These are phyloP conservation scores for Fusarium incarnatum DNA, from an alignment of 2,329 filamentous ascomycete genomes.

Conservation along the genomic window DNA sequence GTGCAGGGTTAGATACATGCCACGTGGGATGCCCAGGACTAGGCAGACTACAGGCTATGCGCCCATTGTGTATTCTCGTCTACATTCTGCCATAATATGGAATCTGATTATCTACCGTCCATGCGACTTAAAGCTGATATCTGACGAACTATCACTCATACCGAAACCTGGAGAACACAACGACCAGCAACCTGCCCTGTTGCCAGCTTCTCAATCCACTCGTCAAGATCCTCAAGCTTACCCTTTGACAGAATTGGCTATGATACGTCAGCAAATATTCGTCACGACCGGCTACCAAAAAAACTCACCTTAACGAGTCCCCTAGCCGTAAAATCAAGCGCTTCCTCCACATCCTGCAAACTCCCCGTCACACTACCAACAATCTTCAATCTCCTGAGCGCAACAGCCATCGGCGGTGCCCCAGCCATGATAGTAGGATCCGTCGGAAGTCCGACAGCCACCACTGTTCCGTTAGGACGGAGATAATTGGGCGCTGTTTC, in stretches of 20 bases:
- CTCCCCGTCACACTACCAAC: constrained; percentile 42
- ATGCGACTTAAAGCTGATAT: background rate
- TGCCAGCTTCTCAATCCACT: constrained; percentile 39
- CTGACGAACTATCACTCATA: background rate
- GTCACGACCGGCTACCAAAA: rapidly evolving
- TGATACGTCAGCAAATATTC: background rate
- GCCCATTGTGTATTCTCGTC: too few relatives aligned
- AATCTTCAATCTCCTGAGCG: constrained; percentile 37
- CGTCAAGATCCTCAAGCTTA: constrained; percentile 43
- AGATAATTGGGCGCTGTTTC: constrained; percentile 89
- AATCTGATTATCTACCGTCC: too few relatives aligned
- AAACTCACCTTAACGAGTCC: constrained; percentile 39
- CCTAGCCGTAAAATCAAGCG: constrained; percentile 44
- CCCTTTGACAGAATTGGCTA: constrained; percentile 44
- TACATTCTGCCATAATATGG: too few relatives aligned
- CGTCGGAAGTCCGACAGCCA: constrained; percentile 83
- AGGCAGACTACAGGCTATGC: too few relatives aligned
- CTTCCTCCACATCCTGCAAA: constrained; percentile 43
- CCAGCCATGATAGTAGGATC: constrained; percentile 40
- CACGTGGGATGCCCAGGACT: too few relatives aligned
- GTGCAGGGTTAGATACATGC: too few relatives aligned
- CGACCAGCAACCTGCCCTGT: constrained; percentile 42
- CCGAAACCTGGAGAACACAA: constrained; percentile 38
- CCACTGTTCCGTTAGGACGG: constrained; percentile 79
- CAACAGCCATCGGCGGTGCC: constrained; percentile 32